Base-by-base conservation (phyloP, 805 yeast species). In the Yarrowia divulgata region DNA sequence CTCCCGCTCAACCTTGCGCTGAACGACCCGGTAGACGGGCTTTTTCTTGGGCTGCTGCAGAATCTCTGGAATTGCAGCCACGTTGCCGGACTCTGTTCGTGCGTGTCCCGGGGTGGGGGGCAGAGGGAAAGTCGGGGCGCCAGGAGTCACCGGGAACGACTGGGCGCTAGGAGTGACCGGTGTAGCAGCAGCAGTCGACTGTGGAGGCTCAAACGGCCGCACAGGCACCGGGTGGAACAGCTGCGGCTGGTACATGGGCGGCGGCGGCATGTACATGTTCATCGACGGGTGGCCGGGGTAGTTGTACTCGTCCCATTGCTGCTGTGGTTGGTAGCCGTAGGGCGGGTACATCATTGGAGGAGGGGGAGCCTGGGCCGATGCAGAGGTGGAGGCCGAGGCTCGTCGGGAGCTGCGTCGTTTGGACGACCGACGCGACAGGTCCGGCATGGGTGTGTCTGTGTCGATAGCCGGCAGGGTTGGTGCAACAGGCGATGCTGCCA, bases 311-410 rank as follows among this genome's bases (percentile, higher is more conserved):
- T 60, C 52, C 66, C 66, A 60, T 1, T 14, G 52, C 34, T 43
- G 66, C 6, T 19, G 63, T 8, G 37, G 52, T 7, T 18, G 48
- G 42, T 34, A 60, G 40, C 52, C 66, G 29, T 60, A 45, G 42
- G 52, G 42, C 34, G 64, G 64, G 64, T 42, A 57, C 64, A 57
- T 57, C 64, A 57, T 57, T 16, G 64, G 64, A 39, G 45, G 64
- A 54, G 45, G 60, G 2, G 45, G 60, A 14, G 29, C 29, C 29
- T 23, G 29, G 40, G 13, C 39, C 16, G 64, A 29, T 42, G 64
- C 29, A 19, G 48, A 23, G 29, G 63, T 55, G 16, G 62, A 42
- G 29, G 63, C 63, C 10, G 64, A 57, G 43, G 40, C 12, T 42
- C 66, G 40, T 18, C 52, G 35, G 9, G 66, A 60, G 14, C 29